A percentile compares a stretch with the other conserved stretches of the same genome.
Evolutionary conservation across 176 grass and related monocot species (phyloP).

Genomic region (Carex littledalei): DNA sequence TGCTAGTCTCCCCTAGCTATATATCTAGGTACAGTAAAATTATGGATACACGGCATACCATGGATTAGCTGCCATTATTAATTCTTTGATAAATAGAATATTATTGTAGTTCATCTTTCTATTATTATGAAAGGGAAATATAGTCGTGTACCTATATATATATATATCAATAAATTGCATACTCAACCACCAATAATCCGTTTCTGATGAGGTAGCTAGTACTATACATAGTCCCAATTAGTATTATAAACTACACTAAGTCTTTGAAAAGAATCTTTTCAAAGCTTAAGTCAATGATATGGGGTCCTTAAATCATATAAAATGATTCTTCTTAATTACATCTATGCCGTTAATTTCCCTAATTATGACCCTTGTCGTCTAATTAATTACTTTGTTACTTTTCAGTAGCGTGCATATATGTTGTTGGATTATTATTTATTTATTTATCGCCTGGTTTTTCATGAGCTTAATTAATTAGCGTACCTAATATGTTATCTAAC

Average conservation of each 20-base stretch:
- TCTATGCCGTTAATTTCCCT: not conserved
- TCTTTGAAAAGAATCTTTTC: not conserved
- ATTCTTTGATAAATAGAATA: no score
- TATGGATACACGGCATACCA: no score
- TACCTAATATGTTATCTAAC: no score
- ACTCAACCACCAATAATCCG: not conserved
- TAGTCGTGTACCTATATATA: not conserved
- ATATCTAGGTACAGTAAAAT: no score
- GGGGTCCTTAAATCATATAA: not conserved
- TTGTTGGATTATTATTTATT: not conserved
- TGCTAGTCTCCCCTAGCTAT: no score
- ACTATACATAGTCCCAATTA: not conserved
- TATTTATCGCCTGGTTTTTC: not conserved
- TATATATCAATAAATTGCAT: not conserved
- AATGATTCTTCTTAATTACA: not conserved
- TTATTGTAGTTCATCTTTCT: no score
- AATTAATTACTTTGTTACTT: not conserved
- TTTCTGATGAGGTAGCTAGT: not conserved
- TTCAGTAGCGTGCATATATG: not conserved
- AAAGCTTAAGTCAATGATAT: constrained; percentile 20
- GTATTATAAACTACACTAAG: not conserved
- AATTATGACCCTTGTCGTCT: not conserved
- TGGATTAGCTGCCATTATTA: no score
- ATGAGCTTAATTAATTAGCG: no score
- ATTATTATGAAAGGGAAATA: not conserved